A percentile compares a stretch with the other conserved stretches of the same genome.
Evolutionary conservation across 2,329 filamentous ascomycete genomes (phyloP).

Genomic region (Hymenoscyphus fructigenus): DNA sequence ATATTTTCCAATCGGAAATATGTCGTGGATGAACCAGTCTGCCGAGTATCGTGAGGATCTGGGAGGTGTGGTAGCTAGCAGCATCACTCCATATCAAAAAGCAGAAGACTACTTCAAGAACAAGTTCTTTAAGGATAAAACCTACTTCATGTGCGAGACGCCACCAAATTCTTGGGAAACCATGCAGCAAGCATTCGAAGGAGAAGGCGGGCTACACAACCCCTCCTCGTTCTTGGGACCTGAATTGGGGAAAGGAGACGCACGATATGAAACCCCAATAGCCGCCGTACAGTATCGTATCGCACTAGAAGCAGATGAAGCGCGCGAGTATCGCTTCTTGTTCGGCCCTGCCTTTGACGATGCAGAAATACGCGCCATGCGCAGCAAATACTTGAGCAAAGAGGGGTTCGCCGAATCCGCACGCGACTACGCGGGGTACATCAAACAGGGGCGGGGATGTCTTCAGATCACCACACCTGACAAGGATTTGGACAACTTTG

Average conservation of each 20-base stretch:
- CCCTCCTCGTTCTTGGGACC: slow-evolving; percentile 45
- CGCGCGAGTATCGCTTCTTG: slow-evolving; percentile 51
- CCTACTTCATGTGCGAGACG: slow-evolving; percentile 55
- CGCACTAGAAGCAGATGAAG: slow-evolving; percentile 41
- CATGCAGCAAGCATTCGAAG: slow-evolving; percentile 52
- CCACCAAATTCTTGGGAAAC: slow-evolving; percentile 53
- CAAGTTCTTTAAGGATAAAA: slow-evolving; percentile 56
- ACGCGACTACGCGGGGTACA: slow-evolving; percentile 50
- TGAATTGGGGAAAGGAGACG: slow-evolving; percentile 47
- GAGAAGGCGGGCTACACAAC: slow-evolving; percentile 54
- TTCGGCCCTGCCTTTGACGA: slow-evolving; percentile 56
- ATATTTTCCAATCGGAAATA: slow-evolving; percentile 59
- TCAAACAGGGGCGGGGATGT: slow-evolving; percentile 50
- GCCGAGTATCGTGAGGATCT: slow-evolving; percentile 51
- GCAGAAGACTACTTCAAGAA: slow-evolving; percentile 57
- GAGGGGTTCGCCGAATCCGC: slow-evolving; percentile 47
- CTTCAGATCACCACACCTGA: slow-evolving; percentile 55
- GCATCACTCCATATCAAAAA: slow-evolving; percentile 57
- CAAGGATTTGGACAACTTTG: slow-evolving; percentile 54
- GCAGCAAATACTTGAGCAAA: slow-evolving; percentile 48
- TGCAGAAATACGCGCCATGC: slow-evolving; percentile 47
- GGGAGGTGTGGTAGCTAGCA: slow-evolving; percentile 50
- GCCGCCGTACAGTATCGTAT: slow-evolving; percentile 53
- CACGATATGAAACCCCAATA: slow-evolving; percentile 54
- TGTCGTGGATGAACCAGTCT: slow-evolving; percentile 63